Percentiles rank a stretch among this genome's conserved stretches.
These are phyloP conservation scores for Aschersonia sp. DNA, from an alignment of 2,329 filamentous ascomycete species.

Conservation along the genomic window DNA sequence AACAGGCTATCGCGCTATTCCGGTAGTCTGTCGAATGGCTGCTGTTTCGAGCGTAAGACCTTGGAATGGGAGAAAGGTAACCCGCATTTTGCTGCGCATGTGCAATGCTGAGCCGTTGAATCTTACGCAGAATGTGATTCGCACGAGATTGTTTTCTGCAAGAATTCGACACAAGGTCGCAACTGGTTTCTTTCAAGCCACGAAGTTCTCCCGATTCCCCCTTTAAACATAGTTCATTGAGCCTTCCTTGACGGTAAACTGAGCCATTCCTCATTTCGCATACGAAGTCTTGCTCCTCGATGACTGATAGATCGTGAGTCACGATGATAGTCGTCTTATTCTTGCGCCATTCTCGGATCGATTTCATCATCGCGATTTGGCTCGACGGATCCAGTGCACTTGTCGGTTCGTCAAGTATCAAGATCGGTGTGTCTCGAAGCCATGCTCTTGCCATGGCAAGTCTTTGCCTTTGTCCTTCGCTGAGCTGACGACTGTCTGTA, in stretches of 20 bases:
- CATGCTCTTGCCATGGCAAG: slow-evolving; percentile 67
- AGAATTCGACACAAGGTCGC: background rate
- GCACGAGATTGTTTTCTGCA: background rate
- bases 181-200: background rate
- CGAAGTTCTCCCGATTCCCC: background rate
- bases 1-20: slow-evolving; percentile 26
- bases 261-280: slow-evolving; percentile 61
- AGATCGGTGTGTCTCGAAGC: slow-evolving; percentile 60
- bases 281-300: slow-evolving; percentile 56
- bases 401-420: slow-evolving; percentile 81
- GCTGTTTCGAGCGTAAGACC: background rate
- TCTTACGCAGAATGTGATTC: background rate
- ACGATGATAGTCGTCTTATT: slow-evolving; percentile 85
- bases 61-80: too few relatives aligned
- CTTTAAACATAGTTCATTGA: background rate
- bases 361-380: slow-evolving; percentile 53
- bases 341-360: slow-evolving; percentile 60
- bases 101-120: background rate
- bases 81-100: too few relatives aligned
- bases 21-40: slow-evolving; percentile 30
- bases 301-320: slow-evolving; percentile 76
- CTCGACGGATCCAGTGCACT: slow-evolving; percentile 71
- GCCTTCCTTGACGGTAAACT: slow-evolving; percentile 50
- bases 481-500: slow-evolving; percentile 53
- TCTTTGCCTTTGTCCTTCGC: slow-evolving; percentile 74